Percentiles rank a stretch among this genome's conserved stretches.
Evolutionary conservation across 2,329 filamentous ascomycete species (phyloP).

Genomic region (Fusarium equiseti): DNA sequence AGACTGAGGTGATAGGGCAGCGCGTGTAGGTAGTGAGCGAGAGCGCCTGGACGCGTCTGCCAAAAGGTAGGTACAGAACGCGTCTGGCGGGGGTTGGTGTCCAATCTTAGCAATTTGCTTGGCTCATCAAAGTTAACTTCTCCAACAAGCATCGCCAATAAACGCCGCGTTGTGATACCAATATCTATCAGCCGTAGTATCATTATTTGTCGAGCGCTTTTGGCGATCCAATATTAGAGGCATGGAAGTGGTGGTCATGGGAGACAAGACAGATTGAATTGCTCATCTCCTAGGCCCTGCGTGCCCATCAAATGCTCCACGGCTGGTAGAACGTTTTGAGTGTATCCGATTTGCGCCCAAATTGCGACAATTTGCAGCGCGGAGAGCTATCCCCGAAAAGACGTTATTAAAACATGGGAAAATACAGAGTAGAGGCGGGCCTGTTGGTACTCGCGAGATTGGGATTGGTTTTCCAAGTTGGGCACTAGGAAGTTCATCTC

Average conservation of each 20-base stretch:
- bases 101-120: conserved; percentile 27
- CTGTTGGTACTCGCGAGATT: conserved; percentile 34
- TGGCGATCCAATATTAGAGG: conserved; percentile 20
- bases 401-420: conserved; percentile 27
- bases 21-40: conserved; percentile 15
- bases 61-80: conserved; percentile 6
- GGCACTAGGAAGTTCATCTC: conserved; percentile 32
- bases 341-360: conserved; percentile 18
- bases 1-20: conserved; percentile 34
- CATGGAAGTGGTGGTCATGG: conserved; percentile 29
- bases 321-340: conserved; percentile 16
- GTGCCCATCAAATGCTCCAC: conserved; percentile 28
- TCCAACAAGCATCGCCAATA: conserved; percentile 8
- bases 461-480: conserved; percentile 12
- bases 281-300: conserved; percentile 33
- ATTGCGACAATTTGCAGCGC: conserved; percentile 38
- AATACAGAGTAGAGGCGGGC: conserved; percentile 26
- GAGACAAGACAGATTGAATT: conserved; percentile 35
- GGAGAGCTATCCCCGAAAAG: conserved; percentile 34
- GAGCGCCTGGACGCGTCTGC: conserved; percentile 27
- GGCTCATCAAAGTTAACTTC: conserved; percentile 19
- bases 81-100: conserved; percentile 16
- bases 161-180: conserved; percentile 19
- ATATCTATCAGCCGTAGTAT: conserved; percentile 23
- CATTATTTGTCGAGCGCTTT: conserved; percentile 17